Evolutionary conservation across 106 monocot species (phyloP), one percentile per base, ranked within the genome.

Genomic region (Posidonia australis): DNA sequence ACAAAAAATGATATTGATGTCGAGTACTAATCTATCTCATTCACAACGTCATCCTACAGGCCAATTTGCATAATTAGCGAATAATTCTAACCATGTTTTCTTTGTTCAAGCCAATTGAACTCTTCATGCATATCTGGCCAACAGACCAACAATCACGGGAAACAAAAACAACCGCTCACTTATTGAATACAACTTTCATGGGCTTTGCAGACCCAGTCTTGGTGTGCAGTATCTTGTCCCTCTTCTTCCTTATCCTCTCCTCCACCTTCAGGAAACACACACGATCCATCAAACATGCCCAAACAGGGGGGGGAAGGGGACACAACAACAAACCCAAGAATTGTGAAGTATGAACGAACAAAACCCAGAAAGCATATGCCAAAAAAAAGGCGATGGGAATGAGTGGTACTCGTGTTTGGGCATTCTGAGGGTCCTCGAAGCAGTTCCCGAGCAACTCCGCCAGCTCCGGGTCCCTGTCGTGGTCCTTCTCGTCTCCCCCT

Each of bases 201-300:
- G 90, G 82, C 26, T 66, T 70, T 0, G 86, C 42, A 17, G 94
- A 80, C 5, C 94, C 94, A 49, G 90, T 86, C 56, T 87, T 94
- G 1, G 84, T 51, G 7, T 90, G 94, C 71, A 94, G 27, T 74
- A 90, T 86, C 72, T 80, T 94, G 57, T 48, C 78, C 76, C 78
- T 84, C 74, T 94, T 94, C 77, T 71, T 94, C 76, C 80, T 84
- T 54, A 90, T 84, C 72, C 90, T 86, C 63, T 94, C 94, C 43
- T 90, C 90, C 51, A 94, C 71, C 94, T 94, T 41, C 11, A 29
- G 2, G 5, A 36, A 51, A 61, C 13, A 63, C 61, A 66, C 45
- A 30, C 43, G 7, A 46, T 18, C 28, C 28, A 54, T 65, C 45
- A 19, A 19, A 67, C 21, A 44, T 31, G 16, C 43, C 3, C 54